A percentile compares a stretch with the other conserved stretches of the same genome.
Evolutionary conservation across 2,329 filamentous ascomycete genomes (phyloP).

Genomic region (Escovopsis sp.): DNA sequence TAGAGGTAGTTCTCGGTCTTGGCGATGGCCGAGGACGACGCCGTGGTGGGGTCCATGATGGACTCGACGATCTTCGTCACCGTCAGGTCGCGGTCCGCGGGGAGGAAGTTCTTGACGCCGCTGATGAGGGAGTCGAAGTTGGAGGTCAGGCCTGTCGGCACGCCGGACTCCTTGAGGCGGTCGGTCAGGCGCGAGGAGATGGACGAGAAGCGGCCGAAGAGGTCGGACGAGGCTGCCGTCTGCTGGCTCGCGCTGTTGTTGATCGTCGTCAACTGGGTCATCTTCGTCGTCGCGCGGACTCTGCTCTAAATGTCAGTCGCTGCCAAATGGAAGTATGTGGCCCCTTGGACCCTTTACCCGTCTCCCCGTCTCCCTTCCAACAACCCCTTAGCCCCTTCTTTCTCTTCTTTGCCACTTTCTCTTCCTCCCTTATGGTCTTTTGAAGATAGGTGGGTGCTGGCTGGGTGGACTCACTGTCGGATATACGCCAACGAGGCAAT

Average conservation of each 20-base stretch:
- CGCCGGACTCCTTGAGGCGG: constrained; percentile 77
- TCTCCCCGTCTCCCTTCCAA: too few relatives aligned
- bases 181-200: constrained; percentile 87
- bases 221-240: constrained; percentile 44
- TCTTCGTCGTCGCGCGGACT: constrained; percentile 86
- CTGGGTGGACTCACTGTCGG: constrained; percentile 45
- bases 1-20: constrained; percentile 96
- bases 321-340: too few relatives aligned
- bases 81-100: constrained; percentile 85
- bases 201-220: constrained; percentile 86
- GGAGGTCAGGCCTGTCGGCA: constrained; percentile 49
- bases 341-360: too few relatives aligned
- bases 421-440: too few relatives aligned
- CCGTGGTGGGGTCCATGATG: constrained; percentile 87
- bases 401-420: too few relatives aligned
- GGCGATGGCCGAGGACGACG: constrained; percentile 79
- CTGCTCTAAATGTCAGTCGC: constrained; percentile 25
- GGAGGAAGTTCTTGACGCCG: constrained; percentile 96
- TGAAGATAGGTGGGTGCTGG: neutral
- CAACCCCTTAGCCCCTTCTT: neutral
- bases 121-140: constrained; percentile 93
- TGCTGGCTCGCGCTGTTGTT: constrained; percentile 57
- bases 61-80: constrained; percentile 97
- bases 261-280: constrained; percentile 93
- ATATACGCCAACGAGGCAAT: constrained; percentile 70